These are phyloP conservation scores for Suillus alpinus DNA, from an alignment of 768 basidiomycete genomes.

Conservation along the genomic window DNA sequence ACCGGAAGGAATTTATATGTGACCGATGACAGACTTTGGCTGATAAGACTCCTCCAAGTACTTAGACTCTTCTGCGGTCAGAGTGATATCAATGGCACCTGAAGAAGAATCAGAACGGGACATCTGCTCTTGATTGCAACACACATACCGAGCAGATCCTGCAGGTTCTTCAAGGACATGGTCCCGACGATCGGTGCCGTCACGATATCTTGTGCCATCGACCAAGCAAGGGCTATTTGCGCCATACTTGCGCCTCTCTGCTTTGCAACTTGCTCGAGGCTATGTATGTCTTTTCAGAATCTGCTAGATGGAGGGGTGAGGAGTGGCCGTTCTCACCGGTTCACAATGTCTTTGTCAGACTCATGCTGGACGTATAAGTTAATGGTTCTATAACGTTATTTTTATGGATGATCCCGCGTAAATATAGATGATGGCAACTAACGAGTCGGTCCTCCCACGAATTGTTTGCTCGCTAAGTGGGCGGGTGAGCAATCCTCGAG, in stretches of 20 bases:
- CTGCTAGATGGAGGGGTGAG: slow-evolving; percentile 7
- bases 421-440: slow-evolving; percentile 1
- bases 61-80: slow-evolving; percentile 56
- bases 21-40: slow-evolving; percentile 45
- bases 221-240: slow-evolving; percentile 55
- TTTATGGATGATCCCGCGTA: background rate
- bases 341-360: slow-evolving; percentile 37
- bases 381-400: slow-evolving; percentile 13
- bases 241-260: slow-evolving; percentile 54
- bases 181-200: slow-evolving; percentile 60
- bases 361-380: slow-evolving; percentile 19
- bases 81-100: slow-evolving; percentile 45
- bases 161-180: slow-evolving; percentile 48
- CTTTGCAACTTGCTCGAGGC: slow-evolving; percentile 56
- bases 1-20: slow-evolving; percentile 22
- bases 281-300: slow-evolving; percentile 16
- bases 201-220: slow-evolving; percentile 43
- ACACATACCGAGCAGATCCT: slow-evolving; percentile 46
- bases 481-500: slow-evolving; percentile 47
- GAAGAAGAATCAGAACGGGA: background rate
- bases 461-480: slow-evolving; percentile 37
- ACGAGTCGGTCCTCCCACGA: slow-evolving; percentile 37
- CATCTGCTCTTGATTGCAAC: background rate
- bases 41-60: slow-evolving; percentile 54
- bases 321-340: slow-evolving; percentile 29